phyloP scores from a whole-genome alignment of 345 rosid genomes.

The Punica granatum region DNA sequence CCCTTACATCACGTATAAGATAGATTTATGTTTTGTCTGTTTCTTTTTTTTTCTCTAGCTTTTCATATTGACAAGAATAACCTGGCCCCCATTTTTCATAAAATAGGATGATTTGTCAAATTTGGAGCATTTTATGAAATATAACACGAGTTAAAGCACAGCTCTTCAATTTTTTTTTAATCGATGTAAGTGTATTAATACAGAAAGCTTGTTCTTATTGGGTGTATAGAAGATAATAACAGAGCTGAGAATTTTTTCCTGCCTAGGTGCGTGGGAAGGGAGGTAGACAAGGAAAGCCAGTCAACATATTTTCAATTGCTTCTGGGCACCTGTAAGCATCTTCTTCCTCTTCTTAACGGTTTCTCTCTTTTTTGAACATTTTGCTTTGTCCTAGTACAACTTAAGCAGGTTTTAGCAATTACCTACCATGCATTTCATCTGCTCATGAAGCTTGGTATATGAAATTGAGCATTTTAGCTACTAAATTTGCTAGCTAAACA shows the following conservation, averaged over 20 bases:
- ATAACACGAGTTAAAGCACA: background rate
- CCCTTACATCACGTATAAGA: background rate
- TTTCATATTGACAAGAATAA: background rate
- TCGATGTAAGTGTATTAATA: background rate
- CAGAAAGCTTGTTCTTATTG: background rate
- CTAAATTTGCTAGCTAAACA: background rate
- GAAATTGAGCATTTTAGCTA: background rate
- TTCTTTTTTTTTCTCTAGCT: background rate
- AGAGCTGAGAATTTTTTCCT: conserved; percentile 6
- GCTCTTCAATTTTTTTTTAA: no score
- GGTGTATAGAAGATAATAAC: background rate
- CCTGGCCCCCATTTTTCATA: background rate
- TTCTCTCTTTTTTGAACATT: background rate
- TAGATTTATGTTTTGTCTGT: no score
- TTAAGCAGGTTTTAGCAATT: background rate
- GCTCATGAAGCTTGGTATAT: background rate
- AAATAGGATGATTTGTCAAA: background rate
- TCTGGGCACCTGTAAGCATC: conserved; percentile 95
- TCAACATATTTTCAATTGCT: conserved; percentile 90
- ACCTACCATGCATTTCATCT: background rate
- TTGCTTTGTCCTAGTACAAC: background rate
- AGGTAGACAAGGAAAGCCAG: conserved; percentile 68
- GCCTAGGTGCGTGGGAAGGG: conserved; percentile 55
- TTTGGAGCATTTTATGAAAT: background rate
- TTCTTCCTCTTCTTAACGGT: no score